phyloP scores from a whole-genome alignment of 2,329 filamentous ascomycete species.

The Alternaria burnsii region DNA sequence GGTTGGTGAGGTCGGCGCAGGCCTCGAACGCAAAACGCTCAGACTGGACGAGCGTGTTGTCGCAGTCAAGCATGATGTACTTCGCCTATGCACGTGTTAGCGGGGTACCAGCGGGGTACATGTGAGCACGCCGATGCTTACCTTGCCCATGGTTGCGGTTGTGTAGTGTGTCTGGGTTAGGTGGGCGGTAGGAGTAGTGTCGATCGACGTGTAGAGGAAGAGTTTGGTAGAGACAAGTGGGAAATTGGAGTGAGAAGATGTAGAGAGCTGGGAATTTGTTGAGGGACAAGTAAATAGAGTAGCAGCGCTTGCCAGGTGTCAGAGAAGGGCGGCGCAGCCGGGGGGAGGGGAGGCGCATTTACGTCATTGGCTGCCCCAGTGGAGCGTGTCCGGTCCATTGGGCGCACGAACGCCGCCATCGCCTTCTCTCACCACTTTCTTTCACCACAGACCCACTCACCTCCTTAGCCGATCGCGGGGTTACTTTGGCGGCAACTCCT shows the following conservation, averaged over 20 bases:
- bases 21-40: slow-evolving; percentile 92
- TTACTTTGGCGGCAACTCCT: not conserved
- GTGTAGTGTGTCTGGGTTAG: slow-evolving; percentile 12
- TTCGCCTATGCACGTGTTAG: slow-evolving; percentile 51
- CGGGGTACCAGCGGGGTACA: slow-evolving; percentile 28
- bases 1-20: slow-evolving; percentile 87
- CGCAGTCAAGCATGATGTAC: slow-evolving; percentile 64
- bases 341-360: slow-evolving; percentile 20
- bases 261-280: slow-evolving; percentile 30
- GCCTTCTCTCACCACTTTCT: slow-evolving; percentile 13
- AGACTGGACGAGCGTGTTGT: slow-evolving; percentile 94
- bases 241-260: slow-evolving; percentile 16
- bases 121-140: slow-evolving; percentile 18
- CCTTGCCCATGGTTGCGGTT: slow-evolving; percentile 45
- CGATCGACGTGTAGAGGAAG: slow-evolving; percentile 27
- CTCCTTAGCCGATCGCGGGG: slow-evolving; percentile 1
- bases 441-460: slow-evolving; percentile 14
- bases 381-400: slow-evolving; percentile 24
- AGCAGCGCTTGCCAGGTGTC: slow-evolving; percentile 38
- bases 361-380: slow-evolving; percentile 33
- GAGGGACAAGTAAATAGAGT: slow-evolving; percentile 36
- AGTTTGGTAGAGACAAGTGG: slow-evolving; percentile 8
- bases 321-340: slow-evolving; percentile 25
- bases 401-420: slow-evolving; percentile 9
- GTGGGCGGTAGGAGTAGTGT: slow-evolving; percentile 20